phyloP scores from a whole-genome alignment of 2,329 filamentous ascomycete species.

The Aspergillus transmontanensis region DNA sequence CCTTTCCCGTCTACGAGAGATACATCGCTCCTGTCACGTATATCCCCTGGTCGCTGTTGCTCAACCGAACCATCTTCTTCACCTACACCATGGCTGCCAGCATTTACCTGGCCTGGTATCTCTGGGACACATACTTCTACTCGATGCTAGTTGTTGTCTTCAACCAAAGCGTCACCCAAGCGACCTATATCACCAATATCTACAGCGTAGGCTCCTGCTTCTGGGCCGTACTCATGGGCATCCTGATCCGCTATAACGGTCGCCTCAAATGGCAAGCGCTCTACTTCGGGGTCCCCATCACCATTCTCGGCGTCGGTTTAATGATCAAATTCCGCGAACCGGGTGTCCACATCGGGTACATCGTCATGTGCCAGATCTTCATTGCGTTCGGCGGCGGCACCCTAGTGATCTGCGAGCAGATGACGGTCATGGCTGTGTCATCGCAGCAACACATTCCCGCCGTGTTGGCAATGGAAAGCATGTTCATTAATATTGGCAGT shows the following conservation, averaged over 20 bases:
- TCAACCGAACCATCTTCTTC: constrained; percentile 53
- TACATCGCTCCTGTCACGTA: constrained; percentile 56
- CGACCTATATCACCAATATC: constrained; percentile 53
- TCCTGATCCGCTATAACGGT: constrained; percentile 52
- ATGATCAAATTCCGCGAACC: constrained; percentile 60
- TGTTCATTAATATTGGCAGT: constrained; percentile 39
- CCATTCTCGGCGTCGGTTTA: constrained; percentile 55
- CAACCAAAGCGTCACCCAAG: constrained; percentile 44
- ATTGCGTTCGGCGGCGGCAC: constrained; percentile 58
- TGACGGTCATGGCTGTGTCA: constrained; percentile 60
- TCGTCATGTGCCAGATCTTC: constrained; percentile 60
- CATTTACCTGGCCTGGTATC: constrained; percentile 54
- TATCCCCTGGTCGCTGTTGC: constrained; percentile 56
- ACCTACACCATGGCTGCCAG: constrained; percentile 54
- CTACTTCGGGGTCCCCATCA: constrained; percentile 55
- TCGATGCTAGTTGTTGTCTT: constrained; percentile 59
- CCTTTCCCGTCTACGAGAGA: constrained; percentile 34
- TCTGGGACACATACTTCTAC: constrained; percentile 58
- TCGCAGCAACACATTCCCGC: constrained; percentile 57
- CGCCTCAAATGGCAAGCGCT: constrained; percentile 55
- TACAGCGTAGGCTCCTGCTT: constrained; percentile 60
- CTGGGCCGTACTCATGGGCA: constrained; percentile 52
- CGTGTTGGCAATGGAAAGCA: constrained; percentile 39
- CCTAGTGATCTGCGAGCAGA: constrained; percentile 58
- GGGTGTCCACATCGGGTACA: constrained; percentile 51